Percentiles rank a stretch among this genome's conserved stretches.
Evolutionary conservation across 208 protist genomes (phyloP).

Genomic region (Entamoeba invadens): DNA sequence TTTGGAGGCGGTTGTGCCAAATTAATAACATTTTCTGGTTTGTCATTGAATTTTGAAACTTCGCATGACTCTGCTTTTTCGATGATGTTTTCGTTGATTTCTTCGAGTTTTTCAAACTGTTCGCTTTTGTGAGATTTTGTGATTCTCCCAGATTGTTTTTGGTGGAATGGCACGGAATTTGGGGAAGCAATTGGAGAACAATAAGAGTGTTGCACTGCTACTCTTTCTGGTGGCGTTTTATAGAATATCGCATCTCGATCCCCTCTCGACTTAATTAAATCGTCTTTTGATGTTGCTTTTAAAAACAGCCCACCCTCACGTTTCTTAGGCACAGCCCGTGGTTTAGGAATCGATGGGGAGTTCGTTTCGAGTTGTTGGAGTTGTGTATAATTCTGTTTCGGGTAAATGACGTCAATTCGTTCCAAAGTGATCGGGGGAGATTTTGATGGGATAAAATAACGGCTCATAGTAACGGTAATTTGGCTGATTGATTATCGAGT

Average conservation of each 20-base stretch:
- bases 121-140: too few species aligned
- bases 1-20: background rate
- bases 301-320: background rate
- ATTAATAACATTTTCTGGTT: too few species aligned
- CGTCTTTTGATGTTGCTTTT: background rate
- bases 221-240: background rate
- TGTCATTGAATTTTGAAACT: too few species aligned
- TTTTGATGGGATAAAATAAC: background rate
- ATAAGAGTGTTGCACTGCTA: background rate
- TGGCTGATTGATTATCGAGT: too few species aligned
- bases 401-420: background rate
- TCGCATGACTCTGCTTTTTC: too few species aligned
- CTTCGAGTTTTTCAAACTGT: too few species aligned
- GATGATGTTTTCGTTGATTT: too few species aligned
- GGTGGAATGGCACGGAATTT: too few species aligned
- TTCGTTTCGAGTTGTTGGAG: background rate
- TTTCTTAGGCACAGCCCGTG: background rate
- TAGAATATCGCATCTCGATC: background rate
- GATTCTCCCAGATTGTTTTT: too few species aligned
- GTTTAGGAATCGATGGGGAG: background rate
- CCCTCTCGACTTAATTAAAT: background rate
- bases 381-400: background rate
- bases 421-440: background rate
- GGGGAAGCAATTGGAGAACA: background rate
- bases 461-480: background rate